Evolutionary conservation across 495 filamentous ascomycete species (phyloP), one percentile per base, ranked within the genome.

Genomic region (Pyrenula aspistea): DNA sequence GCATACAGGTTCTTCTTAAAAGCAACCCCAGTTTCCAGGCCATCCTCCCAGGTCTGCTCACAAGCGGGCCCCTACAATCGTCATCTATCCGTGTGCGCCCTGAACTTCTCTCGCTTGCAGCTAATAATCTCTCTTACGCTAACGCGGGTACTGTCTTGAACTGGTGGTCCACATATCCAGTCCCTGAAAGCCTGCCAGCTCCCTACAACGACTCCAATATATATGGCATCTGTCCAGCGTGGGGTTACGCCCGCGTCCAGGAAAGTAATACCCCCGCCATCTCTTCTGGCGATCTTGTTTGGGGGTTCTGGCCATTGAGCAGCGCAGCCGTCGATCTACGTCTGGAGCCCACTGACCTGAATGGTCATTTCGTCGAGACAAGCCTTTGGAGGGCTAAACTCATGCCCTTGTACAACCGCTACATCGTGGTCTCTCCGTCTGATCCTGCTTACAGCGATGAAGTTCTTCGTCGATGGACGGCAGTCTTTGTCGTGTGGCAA

Each of bases 101-200:
- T 2, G 62, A 59, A 1, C 62, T 80, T 1, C 49, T 82, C 20
- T 68, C 72, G 23, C 62, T 83, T 0, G 78, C 78, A 0, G 75
- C 76, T 15, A 82, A 82, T 66, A 83, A 79, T 61, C 66, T 82
- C 49, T 73, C 68, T 8, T 84, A 83, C 61, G 79, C 78, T 2
- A 65, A 63, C 12, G 24, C 76, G 2, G 80, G 79, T 15, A 59
- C 65, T 49, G 10, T 77, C 11, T 52, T 80, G 0, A 63, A 62
- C 21, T 85, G 79, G 81, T 82, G 73, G 74, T 60, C 70, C 24
- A 52, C 68, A 12, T 74, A 71, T 47, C 72, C 70, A 0, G 65
- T 72, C 2, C 68, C 70, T 0, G 1, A 53, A 10, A 54, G 64
- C 8, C 70, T 72, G 0, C 79, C 81, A n/a, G 68, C 68, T 0